Conservation (phyloP, 2,329 filamentous ascomycete genomes). For the Paraphoma chrysanthemicola region DNA sequence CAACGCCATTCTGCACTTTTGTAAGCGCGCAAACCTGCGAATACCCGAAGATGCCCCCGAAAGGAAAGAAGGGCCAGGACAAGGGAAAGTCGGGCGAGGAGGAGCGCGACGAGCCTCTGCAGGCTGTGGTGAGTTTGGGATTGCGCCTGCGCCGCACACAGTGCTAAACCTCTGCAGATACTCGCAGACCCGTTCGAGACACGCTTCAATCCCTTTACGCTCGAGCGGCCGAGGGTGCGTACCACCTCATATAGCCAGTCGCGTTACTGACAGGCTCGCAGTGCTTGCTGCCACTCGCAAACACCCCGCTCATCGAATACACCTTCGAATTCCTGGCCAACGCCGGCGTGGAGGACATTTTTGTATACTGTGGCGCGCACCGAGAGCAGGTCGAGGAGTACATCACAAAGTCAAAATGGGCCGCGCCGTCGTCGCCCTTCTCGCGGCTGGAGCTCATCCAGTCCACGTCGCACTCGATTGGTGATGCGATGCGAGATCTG, state of each 20-base stretch:
- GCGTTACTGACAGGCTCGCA: conserved; percentile 49
- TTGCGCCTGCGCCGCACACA: conserved; percentile 8
- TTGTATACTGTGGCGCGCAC: conserved; percentile 88
- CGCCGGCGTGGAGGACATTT: conserved; percentile 93
- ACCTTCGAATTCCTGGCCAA: conserved; percentile 95
- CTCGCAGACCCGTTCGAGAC: conserved; percentile 95
- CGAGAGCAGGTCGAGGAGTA: conserved; percentile 87
- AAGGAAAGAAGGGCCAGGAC: conserved; percentile 53
- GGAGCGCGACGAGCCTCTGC: conserved; percentile 67
- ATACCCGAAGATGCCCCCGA: conserved; percentile 53
- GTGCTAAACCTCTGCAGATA: conserved; percentile 62
- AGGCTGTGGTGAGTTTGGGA: conserved; percentile 63
- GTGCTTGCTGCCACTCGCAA: conserved; percentile 93
- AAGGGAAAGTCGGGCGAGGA: conserved; percentile 57
- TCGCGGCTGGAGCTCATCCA: conserved; percentile 82
- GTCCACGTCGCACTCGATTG: conserved; percentile 84
- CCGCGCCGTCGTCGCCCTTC: conserved; percentile 77
- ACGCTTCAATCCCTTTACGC: conserved; percentile 85
- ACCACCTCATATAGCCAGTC: conserved; percentile 1
- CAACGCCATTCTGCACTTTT: conserved; percentile 12
- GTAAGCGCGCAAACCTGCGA: conserved; percentile 4
- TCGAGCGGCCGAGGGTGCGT: conserved; percentile 84
- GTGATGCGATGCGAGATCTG: conserved; percentile 93
- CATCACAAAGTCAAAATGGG: conserved; percentile 79
- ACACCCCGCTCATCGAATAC: conserved; percentile 95